Evolutionary conservation across 768 basidiomycete species (phyloP).

Genomic region (Piloderma croceum): DNA sequence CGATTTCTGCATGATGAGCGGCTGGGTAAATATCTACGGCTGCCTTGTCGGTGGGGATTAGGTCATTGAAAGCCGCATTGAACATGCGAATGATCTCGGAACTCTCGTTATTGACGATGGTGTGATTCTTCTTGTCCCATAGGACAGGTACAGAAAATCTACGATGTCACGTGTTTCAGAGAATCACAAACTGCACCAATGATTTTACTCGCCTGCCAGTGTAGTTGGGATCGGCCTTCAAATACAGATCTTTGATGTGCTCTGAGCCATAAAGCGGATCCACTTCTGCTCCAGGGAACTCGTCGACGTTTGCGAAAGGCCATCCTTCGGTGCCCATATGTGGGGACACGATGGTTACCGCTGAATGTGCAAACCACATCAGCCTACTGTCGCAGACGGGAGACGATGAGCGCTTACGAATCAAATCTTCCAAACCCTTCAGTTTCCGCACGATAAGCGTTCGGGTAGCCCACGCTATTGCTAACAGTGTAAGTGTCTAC

Average conservation of each 20-base stretch:
- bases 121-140: slow-evolving; percentile 60
- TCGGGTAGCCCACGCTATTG: slow-evolving; percentile 62
- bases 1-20: slow-evolving; percentile 51
- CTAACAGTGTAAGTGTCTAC: slow-evolving; percentile 4
- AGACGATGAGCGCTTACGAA: slow-evolving; percentile 44
- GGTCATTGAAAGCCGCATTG: slow-evolving; percentile 53
- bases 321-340: slow-evolving; percentile 60
- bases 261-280: slow-evolving; percentile 46
- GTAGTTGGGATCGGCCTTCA: slow-evolving; percentile 48
- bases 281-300: slow-evolving; percentile 45
- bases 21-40: slow-evolving; percentile 56
- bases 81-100: slow-evolving; percentile 71
- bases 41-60: slow-evolving; percentile 41
- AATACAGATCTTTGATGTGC: slow-evolving; percentile 60
- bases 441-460: slow-evolving; percentile 62
- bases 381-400: too few relatives aligned
- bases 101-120: slow-evolving; percentile 68
- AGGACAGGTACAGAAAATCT: slow-evolving; percentile 60
- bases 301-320: slow-evolving; percentile 49
- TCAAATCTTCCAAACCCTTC: slow-evolving; percentile 62
- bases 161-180: background rate
- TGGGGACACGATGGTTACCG: slow-evolving; percentile 55
- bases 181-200: background rate
- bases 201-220: slow-evolving; percentile 34
- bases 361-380: slow-evolving; percentile 22